Evolutionary conservation across 2,329 filamentous ascomycete genomes (phyloP), one percentile per base, ranked within the genome.

Genomic region (Thyridium curvatum): DNA sequence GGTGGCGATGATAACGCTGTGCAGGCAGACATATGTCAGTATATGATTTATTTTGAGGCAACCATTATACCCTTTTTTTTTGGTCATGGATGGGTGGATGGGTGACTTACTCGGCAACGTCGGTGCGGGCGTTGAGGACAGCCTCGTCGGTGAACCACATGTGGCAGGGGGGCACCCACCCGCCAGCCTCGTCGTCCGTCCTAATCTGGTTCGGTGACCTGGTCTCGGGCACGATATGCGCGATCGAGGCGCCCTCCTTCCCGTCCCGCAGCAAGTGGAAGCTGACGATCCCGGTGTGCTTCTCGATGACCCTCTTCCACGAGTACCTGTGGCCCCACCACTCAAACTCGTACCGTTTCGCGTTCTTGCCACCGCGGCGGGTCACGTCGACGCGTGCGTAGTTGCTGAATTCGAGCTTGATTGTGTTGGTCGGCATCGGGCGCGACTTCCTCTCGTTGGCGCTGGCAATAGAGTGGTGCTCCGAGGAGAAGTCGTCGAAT

Each of bases 391-490:
- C 80, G 51, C 93, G 88, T 3, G 91, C 91, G 58, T 98, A 98
- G 66, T 97, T 98, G 48, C 88, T 94, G 59, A 96, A 98, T 58
- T 97, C 91, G 28, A 98, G 75, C 62, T 89, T 86, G 58, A 91
- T 85, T 29, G 76, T 83, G 59, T 94, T 88, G 41, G 82, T 86
- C 14, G 86, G 42, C 33, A 69, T 51, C 31, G 63, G 60, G 39
- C 58, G 65, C 17, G 59, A 52, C 41, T 55, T 57, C 42, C 45
- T 51, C 32, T 40, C 29, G 35, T 44, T 46, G 37, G 39, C 47
- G 42, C 42, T 46, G 46, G 39, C 61, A 54, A 44, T 62, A 44
- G 53, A 48, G 35, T 52, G 43, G 42, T n/a, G n/a, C n/a, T n/a
- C 47, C 52, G 12, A 49, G 40, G 43, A 45, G 30, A 52, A 45